Percentiles rank a stretch among this genome's conserved stretches.
Evolutionary conservation across 1,284 basidiomycete species (phyloP).

Genomic region (Caloboletus firmus): DNA sequence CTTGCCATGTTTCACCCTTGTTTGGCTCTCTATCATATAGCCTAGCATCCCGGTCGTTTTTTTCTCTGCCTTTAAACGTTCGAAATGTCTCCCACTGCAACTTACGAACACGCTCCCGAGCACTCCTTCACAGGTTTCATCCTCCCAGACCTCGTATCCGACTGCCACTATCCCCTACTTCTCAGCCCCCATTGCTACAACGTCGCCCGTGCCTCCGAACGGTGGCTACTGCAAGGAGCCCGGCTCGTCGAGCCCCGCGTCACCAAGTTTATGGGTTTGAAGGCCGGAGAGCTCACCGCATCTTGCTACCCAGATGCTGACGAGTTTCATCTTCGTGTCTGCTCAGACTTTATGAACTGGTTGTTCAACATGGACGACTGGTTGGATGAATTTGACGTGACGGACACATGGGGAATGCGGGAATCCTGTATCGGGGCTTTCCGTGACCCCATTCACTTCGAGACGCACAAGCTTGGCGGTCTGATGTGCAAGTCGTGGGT

Average conservation of each 20-base stretch:
- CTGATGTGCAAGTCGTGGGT: slow-evolving; percentile 57
- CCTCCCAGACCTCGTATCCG: slow-evolving; percentile 63
- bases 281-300: slow-evolving; percentile 68
- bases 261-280: slow-evolving; percentile 54
- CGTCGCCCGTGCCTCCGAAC: slow-evolving; percentile 54
- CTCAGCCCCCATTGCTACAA: slow-evolving; percentile 58
- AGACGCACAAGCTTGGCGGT: slow-evolving; percentile 49
- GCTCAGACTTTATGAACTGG: slow-evolving; percentile 60
- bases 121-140: slow-evolving; percentile 42
- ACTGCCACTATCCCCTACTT: slow-evolving; percentile 55
- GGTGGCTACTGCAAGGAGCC: slow-evolving; percentile 55
- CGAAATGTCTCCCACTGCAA: slow-evolving; percentile 32
- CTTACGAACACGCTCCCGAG: slow-evolving; percentile 12
- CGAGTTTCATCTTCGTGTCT: slow-evolving; percentile 57
- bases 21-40: slow-evolving; percentile 15
- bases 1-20: slow-evolving; percentile 22
- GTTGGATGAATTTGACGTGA: slow-evolving; percentile 48
- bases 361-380: slow-evolving; percentile 61
- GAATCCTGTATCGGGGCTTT: slow-evolving; percentile 54
- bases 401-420: slow-evolving; percentile 40
- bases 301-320: slow-evolving; percentile 59
- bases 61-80: neutral
- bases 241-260: slow-evolving; percentile 53
- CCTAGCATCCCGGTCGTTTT: neutral
- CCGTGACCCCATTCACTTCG: slow-evolving; percentile 45